These are phyloP conservation scores for Tausonia pullulans DNA, from an alignment of 1,284 basidiomycete genomes.

Conservation along the genomic window DNA sequence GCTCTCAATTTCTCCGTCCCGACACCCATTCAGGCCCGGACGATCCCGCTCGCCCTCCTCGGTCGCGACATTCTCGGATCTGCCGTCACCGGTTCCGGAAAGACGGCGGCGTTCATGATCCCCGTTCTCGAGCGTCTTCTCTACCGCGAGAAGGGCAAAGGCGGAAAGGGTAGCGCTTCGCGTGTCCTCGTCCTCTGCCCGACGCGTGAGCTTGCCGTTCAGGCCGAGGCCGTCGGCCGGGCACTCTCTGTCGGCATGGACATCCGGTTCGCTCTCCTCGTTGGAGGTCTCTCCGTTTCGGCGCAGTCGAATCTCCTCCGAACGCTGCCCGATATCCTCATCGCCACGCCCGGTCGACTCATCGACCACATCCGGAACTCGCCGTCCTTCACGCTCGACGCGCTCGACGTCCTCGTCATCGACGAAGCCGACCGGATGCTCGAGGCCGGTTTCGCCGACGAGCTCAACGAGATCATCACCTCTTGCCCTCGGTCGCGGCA, in stretches of 20 bases:
- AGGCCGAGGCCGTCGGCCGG: slow-evolving; percentile 82
- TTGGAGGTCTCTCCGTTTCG: slow-evolving; percentile 85
- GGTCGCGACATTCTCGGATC: slow-evolving; percentile 93
- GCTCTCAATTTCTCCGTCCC: slow-evolving; percentile 70
- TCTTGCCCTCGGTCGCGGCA: slow-evolving; percentile 79
- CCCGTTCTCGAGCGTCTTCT: slow-evolving; percentile 84
- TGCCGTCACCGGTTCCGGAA: slow-evolving; percentile 91
- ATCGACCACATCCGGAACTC: slow-evolving; percentile 97
- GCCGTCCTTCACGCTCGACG: slow-evolving; percentile 82
- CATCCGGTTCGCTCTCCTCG: slow-evolving; percentile 73
- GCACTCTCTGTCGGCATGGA: slow-evolving; percentile 80
- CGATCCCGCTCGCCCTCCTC: slow-evolving; percentile 81
- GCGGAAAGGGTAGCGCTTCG: slow-evolving; percentile 64
- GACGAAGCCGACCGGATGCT: slow-evolving; percentile 98
- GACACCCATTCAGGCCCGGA: slow-evolving; percentile 88
- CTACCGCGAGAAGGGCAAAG: slow-evolving; percentile 72
- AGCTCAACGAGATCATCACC: slow-evolving; percentile 84
- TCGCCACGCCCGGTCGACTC: slow-evolving; percentile 89
- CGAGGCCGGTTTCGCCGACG: slow-evolving; percentile 93
- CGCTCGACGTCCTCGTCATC: slow-evolving; percentile 83
- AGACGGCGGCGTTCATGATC: slow-evolving; percentile 91
- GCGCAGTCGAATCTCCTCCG: slow-evolving; percentile 76
- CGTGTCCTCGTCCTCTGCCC: slow-evolving; percentile 86
- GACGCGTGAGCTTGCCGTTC: slow-evolving; percentile 86
- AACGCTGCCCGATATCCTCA: slow-evolving; percentile 77